Conservation (phyloP, 2,329 filamentous ascomycete genomes). For the Microcera coccophila region DNA sequence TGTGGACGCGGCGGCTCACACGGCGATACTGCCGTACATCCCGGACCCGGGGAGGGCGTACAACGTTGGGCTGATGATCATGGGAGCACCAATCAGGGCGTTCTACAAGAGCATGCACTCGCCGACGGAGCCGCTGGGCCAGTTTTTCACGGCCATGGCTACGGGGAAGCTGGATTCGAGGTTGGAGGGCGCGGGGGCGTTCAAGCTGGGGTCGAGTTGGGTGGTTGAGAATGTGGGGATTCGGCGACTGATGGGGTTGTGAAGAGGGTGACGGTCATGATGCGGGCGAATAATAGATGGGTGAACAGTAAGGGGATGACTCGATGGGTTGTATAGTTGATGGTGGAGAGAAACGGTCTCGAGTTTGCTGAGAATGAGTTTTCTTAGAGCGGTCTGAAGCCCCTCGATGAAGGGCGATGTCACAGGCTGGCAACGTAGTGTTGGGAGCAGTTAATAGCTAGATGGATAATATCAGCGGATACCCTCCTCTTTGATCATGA, state of each 20-base stretch:
- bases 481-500: not conserved
- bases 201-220: conserved; percentile 33
- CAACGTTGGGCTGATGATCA: conserved; percentile 3
- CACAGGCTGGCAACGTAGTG: too few relatives aligned
- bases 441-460: too few relatives aligned
- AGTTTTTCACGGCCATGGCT: conserved; percentile 43
- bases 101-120: conserved; percentile 28
- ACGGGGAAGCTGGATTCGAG: conserved; percentile 35
- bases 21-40: conserved; percentile 40
- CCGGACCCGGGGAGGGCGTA: conserved; percentile 27
- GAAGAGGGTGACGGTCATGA: too few relatives aligned
- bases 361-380: not conserved
- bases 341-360: too few relatives aligned
- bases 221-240: conserved; percentile 35
- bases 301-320: not conserved
- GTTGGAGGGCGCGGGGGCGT: conserved; percentile 28
- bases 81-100: conserved; percentile 27
- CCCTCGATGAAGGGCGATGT: too few relatives aligned
- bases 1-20: conserved; percentile 50
- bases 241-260: conserved; percentile 33
- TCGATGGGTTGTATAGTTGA: not conserved
- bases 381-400: too few relatives aligned
- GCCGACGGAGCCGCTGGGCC: conserved; percentile 43
- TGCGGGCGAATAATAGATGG: too few relatives aligned
- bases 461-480: not conserved